Conservation (phyloP, 2,329 filamentous ascomycete genomes). For the Fusarium chaquense region DNA sequence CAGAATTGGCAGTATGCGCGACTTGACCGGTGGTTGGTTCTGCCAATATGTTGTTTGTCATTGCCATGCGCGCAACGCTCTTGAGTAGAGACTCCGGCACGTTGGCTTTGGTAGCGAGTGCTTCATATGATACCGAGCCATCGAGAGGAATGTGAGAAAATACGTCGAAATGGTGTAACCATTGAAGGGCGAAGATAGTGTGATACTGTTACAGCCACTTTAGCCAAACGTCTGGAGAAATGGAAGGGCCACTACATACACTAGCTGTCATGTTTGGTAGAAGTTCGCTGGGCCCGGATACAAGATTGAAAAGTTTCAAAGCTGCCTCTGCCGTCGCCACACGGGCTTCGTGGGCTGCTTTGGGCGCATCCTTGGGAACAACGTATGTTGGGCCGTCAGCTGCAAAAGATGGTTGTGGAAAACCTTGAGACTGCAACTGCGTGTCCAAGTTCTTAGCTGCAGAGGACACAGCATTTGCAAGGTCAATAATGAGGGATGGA, state of each 20-base stretch:
- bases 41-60: constrained; percentile 1
- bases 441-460: not conserved
- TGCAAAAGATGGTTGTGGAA: constrained; percentile 2
- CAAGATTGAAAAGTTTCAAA: constrained; percentile 4
- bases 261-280: constrained; percentile 6
- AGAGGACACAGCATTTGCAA: not conserved
- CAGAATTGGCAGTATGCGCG: constrained; percentile 5
- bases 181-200: constrained; percentile 3
- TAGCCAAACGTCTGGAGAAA: not conserved
- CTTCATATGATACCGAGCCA: not conserved
- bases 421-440: not conserved
- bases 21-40: not conserved
- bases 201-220: constrained; percentile 2
- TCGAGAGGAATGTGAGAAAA: not conserved
- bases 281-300: constrained; percentile 9
- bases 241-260: not conserved
- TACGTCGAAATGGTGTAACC: constrained; percentile 3
- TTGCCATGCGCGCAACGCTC: constrained; percentile 12
- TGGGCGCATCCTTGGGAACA: constrained; percentile 8
- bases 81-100: constrained; percentile 7
- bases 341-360: constrained; percentile 7
- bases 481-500: not conserved
- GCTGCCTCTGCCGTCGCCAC: constrained; percentile 1
- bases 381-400: constrained; percentile 8
- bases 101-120: not conserved